Percentiles rank a stretch among this genome's conserved stretches.
Conservation (phyloP, 208 protist species). For the Herpetomonas tarakana region DNA sequence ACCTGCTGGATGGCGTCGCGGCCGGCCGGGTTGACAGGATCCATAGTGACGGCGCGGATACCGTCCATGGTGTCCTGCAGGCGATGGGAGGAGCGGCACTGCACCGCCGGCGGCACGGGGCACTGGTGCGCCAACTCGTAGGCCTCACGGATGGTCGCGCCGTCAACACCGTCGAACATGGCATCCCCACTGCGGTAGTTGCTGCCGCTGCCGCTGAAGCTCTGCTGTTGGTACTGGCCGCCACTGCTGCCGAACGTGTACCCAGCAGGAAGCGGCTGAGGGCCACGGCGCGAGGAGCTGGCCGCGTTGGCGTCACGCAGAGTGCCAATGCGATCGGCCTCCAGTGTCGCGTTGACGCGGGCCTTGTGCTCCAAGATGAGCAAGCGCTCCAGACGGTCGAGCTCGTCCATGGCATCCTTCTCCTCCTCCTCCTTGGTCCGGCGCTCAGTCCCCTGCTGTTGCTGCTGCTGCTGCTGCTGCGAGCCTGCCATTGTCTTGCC, state of each 20-base stretch:
- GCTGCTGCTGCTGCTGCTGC: slow-evolving; percentile 2
- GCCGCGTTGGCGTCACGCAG: slow-evolving; percentile 30
- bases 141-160: slow-evolving; percentile 50
- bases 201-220: slow-evolving; percentile 10
- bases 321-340: slow-evolving; percentile 43
- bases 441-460: not conserved
- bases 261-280: slow-evolving; percentile 24
- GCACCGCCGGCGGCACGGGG: slow-evolving; percentile 60
- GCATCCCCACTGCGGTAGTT: slow-evolving; percentile 11
- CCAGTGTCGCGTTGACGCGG: slow-evolving; percentile 59
- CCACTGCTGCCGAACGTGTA: slow-evolving; percentile 13
- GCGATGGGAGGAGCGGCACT: slow-evolving; percentile 69
- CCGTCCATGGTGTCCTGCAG: slow-evolving; percentile 75
- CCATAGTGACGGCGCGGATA: slow-evolving; percentile 52
- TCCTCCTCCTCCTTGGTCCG: slow-evolving; percentile 45
- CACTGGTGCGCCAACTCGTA: slow-evolving; percentile 62
- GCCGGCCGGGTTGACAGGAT: slow-evolving; percentile 64
- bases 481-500: slow-evolving; percentile 47
- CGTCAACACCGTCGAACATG: slow-evolving; percentile 20
- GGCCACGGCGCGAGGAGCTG: slow-evolving; percentile 29
- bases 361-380: slow-evolving; percentile 89
- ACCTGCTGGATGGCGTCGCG: slow-evolving; percentile 31
- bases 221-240: not conserved
- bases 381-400: slow-evolving; percentile 85
- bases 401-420: slow-evolving; percentile 52